phyloP scores from a whole-genome alignment of 176 grass and related monocot genomes.

The Panicum miliaceum region DNA sequence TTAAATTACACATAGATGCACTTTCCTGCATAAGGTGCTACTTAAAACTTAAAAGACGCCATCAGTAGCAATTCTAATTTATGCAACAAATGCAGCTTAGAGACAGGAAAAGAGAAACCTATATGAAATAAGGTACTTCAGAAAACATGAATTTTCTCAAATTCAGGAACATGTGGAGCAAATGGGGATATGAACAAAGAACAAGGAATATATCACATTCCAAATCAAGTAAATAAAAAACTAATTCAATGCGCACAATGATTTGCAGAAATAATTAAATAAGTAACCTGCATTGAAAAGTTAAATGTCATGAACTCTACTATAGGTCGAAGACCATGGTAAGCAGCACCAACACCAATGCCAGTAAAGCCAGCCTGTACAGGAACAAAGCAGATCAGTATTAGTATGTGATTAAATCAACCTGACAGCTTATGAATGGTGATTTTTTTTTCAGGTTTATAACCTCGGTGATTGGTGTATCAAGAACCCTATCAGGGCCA shows the following conservation, averaged over 20 bases:
- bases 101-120: not conserved
- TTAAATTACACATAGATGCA: not conserved
- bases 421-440: not conserved
- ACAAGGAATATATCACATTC: not conserved
- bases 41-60: constrained; percentile 22
- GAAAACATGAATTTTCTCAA: not conserved
- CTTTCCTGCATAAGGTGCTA: not conserved
- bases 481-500: constrained; percentile 96
- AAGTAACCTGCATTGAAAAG: constrained; percentile 94
- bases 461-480: constrained; percentile 99
- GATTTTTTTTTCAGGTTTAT: not conserved
- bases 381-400: constrained; percentile 12
- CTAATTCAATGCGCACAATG: not conserved
- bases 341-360: constrained; percentile 95
- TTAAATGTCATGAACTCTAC: constrained; percentile 99
- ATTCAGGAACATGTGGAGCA: not conserved
- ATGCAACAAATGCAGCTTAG: not conserved
- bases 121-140: constrained; percentile 5
- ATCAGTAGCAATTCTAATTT: not conserved
- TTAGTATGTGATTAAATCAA: not conserved
- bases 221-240: not conserved
- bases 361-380: constrained; percentile 96
- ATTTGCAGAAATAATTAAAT: not conserved
- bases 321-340: constrained; percentile 88
- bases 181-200: not conserved